These are phyloP conservation scores for Groenewaldozyma tartarivorans DNA, from an alignment of 805 yeast genomes.

Conservation along the genomic window DNA sequence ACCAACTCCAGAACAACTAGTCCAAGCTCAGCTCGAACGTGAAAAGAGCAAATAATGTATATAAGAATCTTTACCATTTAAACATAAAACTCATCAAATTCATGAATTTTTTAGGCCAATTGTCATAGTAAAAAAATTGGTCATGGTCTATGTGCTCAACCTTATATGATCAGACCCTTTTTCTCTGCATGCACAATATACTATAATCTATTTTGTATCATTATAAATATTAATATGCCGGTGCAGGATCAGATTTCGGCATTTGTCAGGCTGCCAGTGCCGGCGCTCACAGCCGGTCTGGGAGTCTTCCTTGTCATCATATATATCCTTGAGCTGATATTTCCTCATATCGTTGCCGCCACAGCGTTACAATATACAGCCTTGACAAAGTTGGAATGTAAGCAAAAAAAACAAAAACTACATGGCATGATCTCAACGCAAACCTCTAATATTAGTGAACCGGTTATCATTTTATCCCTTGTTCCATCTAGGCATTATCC, in stretches of 20 bases:
- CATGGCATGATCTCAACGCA: background rate
- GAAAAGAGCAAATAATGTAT: constrained; percentile 4
- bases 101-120: too few species aligned
- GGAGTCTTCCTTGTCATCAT: constrained; percentile 15
- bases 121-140: too few species aligned
- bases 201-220: too few species aligned
- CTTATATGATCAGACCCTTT: too few species aligned
- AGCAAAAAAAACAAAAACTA: constrained; percentile 11
- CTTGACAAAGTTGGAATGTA: constrained; percentile 35
- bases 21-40: constrained; percentile 15
- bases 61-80: too few species aligned
- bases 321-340: constrained; percentile 6
- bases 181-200: too few species aligned
- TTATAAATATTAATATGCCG: too few species aligned
- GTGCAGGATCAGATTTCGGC: too few species aligned
- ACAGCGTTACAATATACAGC: constrained; percentile 50
- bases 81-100: too few species aligned
- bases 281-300: constrained; percentile 20
- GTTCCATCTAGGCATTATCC: constrained; percentile 53
- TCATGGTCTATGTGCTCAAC: too few species aligned
- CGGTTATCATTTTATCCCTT: constrained; percentile 64
- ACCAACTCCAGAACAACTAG: constrained; percentile 28
- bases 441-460: constrained; percentile 25
- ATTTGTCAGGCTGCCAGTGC: constrained; percentile 12
- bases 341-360: constrained; percentile 23